Evolutionary conservation across 164 flowering plant species (phyloP).

Genomic region (Nymphaea colorata): DNA sequence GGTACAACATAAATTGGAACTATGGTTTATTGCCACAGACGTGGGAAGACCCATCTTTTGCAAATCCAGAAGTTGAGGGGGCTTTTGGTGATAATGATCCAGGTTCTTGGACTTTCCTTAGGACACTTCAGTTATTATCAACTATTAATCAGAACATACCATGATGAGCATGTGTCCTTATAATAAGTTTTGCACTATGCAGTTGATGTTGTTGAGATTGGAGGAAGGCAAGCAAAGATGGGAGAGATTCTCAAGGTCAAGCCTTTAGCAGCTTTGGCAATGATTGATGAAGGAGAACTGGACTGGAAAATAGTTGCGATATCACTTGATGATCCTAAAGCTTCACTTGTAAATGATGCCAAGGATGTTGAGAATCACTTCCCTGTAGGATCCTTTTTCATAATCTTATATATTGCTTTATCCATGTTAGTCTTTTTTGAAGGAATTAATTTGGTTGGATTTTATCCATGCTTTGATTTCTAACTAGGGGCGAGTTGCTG

Average conservation of each 20-base stretch:
- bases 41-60: constrained; percentile 93
- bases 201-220: constrained; percentile 99
- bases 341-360: constrained; percentile 82
- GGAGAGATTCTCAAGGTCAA: constrained; percentile 82
- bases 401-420: background rate
- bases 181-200: constrained; percentile 2
- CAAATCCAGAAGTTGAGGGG: constrained; percentile 81
- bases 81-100: constrained; percentile 95
- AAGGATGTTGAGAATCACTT: constrained; percentile 94
- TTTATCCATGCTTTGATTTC: too few species aligned
- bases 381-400: constrained; percentile 39
- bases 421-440: too few species aligned
- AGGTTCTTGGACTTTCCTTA: constrained; percentile 8
- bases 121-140: background rate
- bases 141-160: background rate
- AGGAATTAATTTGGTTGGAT: too few species aligned
- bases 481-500: too few species aligned
- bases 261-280: constrained; percentile 88
- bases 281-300: constrained; percentile 99
- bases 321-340: constrained; percentile 89
- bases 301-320: constrained; percentile 99
- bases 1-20: constrained; percentile 91
- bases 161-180: background rate
- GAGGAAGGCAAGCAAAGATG: constrained; percentile 53
- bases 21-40: constrained; percentile 98